Conservation (phyloP, 2,329 filamentous ascomycete genomes). For the Tympanopsis confertula region DNA sequence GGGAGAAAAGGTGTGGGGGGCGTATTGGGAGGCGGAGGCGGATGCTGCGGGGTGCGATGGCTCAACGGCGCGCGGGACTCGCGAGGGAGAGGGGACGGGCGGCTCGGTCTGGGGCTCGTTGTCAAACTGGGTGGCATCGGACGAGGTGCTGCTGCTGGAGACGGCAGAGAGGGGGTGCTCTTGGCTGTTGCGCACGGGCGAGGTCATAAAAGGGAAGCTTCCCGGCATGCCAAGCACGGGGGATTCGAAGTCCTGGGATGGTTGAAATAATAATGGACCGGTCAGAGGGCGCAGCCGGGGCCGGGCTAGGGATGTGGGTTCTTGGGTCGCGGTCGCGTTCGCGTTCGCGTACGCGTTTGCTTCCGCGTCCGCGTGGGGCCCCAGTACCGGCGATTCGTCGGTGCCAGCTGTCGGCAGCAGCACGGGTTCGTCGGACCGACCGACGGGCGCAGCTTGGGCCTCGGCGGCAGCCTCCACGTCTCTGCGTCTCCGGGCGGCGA, state of each 20-base stretch:
- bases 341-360: too few species aligned
- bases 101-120: slow-evolving; percentile 56
- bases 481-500: slow-evolving; percentile 39
- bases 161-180: slow-evolving; percentile 44
- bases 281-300: slow-evolving; percentile 6
- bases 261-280: slow-evolving; percentile 5
- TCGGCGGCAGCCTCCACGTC: slow-evolving; percentile 34
- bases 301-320: too few species aligned
- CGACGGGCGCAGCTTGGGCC: slow-evolving; percentile 23
- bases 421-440: slow-evolving; percentile 3
- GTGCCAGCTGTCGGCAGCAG: slow-evolving; percentile 4
- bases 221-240: slow-evolving; percentile 58
- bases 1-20: slow-evolving; percentile 13
- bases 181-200: slow-evolving; percentile 24
- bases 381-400: too few species aligned
- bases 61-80: slow-evolving; percentile 8
- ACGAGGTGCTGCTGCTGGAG: slow-evolving; percentile 31
- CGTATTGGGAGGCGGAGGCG: slow-evolving; percentile 14
- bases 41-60: slow-evolving; percentile 13
- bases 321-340: too few species aligned
- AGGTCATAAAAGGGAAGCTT: slow-evolving; percentile 36
- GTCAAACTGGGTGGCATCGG: slow-evolving; percentile 62
- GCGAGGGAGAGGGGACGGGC: slow-evolving; percentile 17
- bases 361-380: too few species aligned
- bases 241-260: slow-evolving; percentile 34